phyloP scores from a whole-genome alignment of 2,329 filamentous ascomycete genomes.

The Pseudodiploospora longispora region DNA sequence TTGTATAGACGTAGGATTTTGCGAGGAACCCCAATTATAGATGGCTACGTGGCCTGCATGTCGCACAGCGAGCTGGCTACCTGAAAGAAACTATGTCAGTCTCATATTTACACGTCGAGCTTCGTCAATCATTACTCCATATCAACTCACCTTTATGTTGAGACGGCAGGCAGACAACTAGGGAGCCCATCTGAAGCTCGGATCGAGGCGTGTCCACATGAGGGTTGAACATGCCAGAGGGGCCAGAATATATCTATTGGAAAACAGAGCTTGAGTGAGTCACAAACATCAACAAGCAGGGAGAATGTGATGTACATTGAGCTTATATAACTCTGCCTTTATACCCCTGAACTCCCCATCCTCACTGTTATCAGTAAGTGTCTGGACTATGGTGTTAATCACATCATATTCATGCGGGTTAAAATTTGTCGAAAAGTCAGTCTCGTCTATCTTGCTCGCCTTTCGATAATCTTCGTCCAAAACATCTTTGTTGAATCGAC shows the following conservation, averaged over 20 bases:
- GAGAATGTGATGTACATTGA: not conserved
- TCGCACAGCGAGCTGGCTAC: constrained; percentile 35
- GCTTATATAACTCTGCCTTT: not conserved
- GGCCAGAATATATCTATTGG: constrained; percentile 39
- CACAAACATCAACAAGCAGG: not conserved
- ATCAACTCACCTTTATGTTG: constrained; percentile 23
- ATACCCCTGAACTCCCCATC: not conserved
- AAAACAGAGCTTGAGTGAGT: too few relatives aligned
- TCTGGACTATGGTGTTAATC: not conserved
- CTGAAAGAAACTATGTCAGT: constrained; percentile 13
- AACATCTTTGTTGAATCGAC: constrained; percentile 34
- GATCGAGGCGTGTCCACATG: constrained; percentile 48
- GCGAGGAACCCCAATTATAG: constrained; percentile 31
- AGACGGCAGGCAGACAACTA: constrained; percentile 42
- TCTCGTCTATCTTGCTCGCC: constrained; percentile 41
- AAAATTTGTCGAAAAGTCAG: constrained; percentile 40
- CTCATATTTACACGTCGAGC: too few relatives aligned
- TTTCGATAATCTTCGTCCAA: constrained; percentile 45
- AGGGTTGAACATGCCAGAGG: constrained; percentile 40
- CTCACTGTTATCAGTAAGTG: constrained; percentile 9
- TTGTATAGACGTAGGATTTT: constrained; percentile 14
- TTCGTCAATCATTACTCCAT: too few relatives aligned
- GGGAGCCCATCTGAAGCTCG: constrained; percentile 39
- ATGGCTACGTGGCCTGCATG: constrained; percentile 26
- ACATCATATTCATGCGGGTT: constrained; percentile 34